A percentile compares a stretch with the other conserved stretches of the same genome.
Conservation (phyloP, 2,329 filamentous ascomycete species). For the Zasmidium cellare region DNA sequence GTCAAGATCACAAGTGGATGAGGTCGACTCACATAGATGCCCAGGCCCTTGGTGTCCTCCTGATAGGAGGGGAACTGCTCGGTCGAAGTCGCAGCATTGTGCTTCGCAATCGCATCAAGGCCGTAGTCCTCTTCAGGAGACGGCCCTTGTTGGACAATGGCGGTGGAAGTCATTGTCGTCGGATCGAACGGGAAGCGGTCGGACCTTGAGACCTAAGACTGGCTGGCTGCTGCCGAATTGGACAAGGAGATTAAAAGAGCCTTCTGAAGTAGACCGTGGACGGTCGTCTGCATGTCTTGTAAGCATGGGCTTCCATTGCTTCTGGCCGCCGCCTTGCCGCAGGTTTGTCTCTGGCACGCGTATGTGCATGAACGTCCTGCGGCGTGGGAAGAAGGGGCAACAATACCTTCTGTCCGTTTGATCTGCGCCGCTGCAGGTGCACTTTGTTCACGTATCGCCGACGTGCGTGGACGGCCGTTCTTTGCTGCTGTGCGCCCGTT, state of each 20-base stretch:
- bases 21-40: conserved; percentile 31
- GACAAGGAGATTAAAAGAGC: conserved; percentile 14
- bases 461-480: conserved; percentile 20
- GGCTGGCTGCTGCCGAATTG: conserved; percentile 10
- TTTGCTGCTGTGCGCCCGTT: conserved; percentile 26
- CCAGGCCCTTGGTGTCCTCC: conserved; percentile 35
- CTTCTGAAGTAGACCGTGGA: conserved; percentile 16
- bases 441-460: conserved; percentile 29
- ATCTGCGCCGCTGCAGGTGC: conserved; percentile 29
- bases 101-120: conserved; percentile 44
- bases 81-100: conserved; percentile 35
- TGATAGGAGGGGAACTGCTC: conserved; percentile 34
- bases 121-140: conserved; percentile 34
- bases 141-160: conserved; percentile 24
- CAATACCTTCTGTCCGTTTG: conserved; percentile 31
- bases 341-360: conserved; percentile 33
- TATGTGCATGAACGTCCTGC: conserved; percentile 26
- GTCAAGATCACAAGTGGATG: neutral
- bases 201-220: conserved; percentile 22
- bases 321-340: conserved; percentile 19
- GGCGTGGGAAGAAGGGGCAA: conserved; percentile 14
- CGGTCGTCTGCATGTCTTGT: conserved; percentile 35
- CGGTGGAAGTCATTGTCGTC: conserved; percentile 30
- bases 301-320: conserved; percentile 31
- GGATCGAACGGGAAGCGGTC: conserved; percentile 14